Evolutionary conservation across 208 protist genomes (phyloP).

Genomic region (Crithidia acanthocephali): DNA sequence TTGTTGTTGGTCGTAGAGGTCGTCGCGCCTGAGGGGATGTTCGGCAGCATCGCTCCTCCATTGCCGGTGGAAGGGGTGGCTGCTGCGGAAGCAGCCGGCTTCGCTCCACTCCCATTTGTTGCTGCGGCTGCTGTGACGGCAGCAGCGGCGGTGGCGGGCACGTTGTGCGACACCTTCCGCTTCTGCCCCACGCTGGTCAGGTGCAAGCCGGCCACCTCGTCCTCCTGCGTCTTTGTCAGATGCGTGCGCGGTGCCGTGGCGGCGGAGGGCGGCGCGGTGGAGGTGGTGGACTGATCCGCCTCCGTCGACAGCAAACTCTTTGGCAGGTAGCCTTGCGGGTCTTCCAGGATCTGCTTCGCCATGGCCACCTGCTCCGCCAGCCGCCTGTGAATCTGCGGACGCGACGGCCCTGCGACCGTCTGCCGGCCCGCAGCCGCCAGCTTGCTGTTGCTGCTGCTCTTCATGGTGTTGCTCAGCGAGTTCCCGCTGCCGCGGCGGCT

Average conservation of each 20-base stretch:
- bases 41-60: background rate
- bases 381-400: slow-evolving; percentile 18
- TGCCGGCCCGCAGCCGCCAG: slow-evolving; percentile 4
- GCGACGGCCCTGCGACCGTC: slow-evolving; percentile 4
- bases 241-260: slow-evolving; percentile 9
- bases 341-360: slow-evolving; percentile 27
- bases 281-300: background rate
- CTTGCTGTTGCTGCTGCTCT: slow-evolving; percentile 15
- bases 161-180: background rate
- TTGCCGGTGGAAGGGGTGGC: background rate
- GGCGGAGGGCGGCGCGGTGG: slow-evolving; percentile 10
- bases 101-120: background rate
- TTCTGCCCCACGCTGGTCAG: background rate
- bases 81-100: background rate
- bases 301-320: slow-evolving; percentile 3
- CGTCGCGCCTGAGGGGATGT: background rate
- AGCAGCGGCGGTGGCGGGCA: slow-evolving; percentile 4
- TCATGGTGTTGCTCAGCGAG: slow-evolving; percentile 16
- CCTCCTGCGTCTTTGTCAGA: slow-evolving; percentile 13
- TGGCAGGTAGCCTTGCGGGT: slow-evolving; percentile 20
- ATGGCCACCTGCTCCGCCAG: slow-evolving; percentile 28
- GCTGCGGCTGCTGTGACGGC: background rate
- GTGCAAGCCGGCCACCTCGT: background rate
- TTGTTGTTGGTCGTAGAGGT: background rate
- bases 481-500: slow-evolving; percentile 6